A percentile compares a stretch with the other conserved stretches of the same genome.
phyloP scores from a whole-genome alignment of 805 yeast genomes.

The Lipomyces starkeyi region DNA sequence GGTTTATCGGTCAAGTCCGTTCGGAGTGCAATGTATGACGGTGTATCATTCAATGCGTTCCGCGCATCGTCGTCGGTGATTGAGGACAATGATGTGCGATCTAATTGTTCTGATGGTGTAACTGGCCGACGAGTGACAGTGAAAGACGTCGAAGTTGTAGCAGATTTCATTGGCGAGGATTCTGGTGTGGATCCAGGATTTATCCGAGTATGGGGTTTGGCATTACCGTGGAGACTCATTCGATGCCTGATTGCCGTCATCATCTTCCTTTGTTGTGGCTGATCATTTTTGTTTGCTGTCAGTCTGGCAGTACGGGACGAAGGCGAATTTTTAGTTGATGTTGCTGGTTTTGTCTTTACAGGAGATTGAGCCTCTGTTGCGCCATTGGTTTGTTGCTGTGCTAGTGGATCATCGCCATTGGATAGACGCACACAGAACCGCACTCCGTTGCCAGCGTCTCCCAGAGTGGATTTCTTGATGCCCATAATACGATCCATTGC shows the following conservation, averaged over 20 bases:
- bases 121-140: conserved; percentile 1
- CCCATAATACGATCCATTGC: conserved; percentile 31
- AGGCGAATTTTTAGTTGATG: conserved; percentile 3
- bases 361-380: background rate
- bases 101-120: background rate
- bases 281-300: background rate
- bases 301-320: background rate
- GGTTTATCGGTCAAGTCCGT: background rate
- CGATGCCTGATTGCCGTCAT: background rate
- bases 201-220: background rate
- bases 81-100: conserved; percentile 5
- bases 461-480: background rate
- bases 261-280: background rate
- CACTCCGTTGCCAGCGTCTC: background rate
- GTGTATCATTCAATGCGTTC: conserved; percentile 7
- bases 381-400: background rate
- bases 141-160: background rate
- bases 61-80: conserved; percentile 15
- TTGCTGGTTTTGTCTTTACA: background rate
- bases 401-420: background rate
- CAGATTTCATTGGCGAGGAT: background rate
- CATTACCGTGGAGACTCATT: background rate
- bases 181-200: background rate
- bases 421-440: conserved; percentile 3
- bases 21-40: conserved; percentile 12